Base-by-base conservation (phyloP, 2,329 filamentous ascomycete species). In the Ophiostoma himal-ulmi region DNA sequence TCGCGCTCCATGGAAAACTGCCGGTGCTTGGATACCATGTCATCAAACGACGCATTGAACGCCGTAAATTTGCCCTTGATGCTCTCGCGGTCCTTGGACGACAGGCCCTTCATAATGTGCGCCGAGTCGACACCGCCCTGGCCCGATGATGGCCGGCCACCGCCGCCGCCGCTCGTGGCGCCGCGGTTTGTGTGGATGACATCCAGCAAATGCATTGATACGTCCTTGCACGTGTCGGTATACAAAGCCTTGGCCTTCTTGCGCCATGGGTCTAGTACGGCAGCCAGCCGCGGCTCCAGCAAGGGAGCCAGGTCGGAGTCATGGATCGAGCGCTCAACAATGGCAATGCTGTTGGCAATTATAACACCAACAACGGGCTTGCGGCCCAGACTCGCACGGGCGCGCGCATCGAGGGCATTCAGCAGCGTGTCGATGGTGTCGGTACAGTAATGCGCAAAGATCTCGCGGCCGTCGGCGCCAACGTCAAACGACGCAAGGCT, bases 31-130 rank as follows among this genome's bases (percentile, higher is more conserved):
- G 85, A 81, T 7, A 97, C 89, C 79, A 97, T 86, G 39, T 96
- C 94, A 74, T 99, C 95, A 77, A 99, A 99, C 64, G 86, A 88
- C 10, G 86, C 83, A 78, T 99, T 99, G 83, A 99, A 99, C 60
- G 88, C 88, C 75, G 91, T 89, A 80, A 97, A 99, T 80, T 98
- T 98, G 79, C 93, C 89, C 81, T 99, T 99, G 81, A 98, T 96
- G 71, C 89, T 90, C 78, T 99, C 95, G 79, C 94, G 96, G 77
- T 99, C 95, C 79, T 97, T 97, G 76, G 90, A 93, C 65, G 87
- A 89, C 3, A 98, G 83, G 0, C 87, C 87, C 79, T 96, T 97
- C 72, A 98, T 84, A 71, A 97, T 91, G 0, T 91, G 90, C 20
- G 89, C 88, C 1, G 92, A 95, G 79, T 97, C 94, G 66, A 89